phyloP scores from a whole-genome alignment of 164 flowering plant genomes.

The Sedum album region DNA sequence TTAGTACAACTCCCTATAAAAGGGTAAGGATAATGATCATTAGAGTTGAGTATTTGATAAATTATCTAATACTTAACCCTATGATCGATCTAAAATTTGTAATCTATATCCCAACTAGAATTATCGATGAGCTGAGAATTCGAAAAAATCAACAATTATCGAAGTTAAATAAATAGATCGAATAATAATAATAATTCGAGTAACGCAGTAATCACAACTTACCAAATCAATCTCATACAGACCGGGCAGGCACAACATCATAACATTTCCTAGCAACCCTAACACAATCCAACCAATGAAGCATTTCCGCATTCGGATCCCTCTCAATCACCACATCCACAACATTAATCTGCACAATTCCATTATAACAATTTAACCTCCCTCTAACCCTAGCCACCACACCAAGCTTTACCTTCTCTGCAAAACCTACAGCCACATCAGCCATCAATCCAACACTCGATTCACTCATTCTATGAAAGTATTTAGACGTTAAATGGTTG shows the following conservation, averaged over 20 bases:
- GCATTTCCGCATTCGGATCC: slow-evolving; percentile 67
- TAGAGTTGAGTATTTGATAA: too few relatives aligned
- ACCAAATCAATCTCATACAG: background rate
- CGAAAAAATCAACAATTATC: too few relatives aligned
- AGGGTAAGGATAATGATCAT: too few relatives aligned
- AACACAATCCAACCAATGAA: slow-evolving; percentile 78
- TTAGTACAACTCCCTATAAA: too few relatives aligned
- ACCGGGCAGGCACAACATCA: too few relatives aligned
- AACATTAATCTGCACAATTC: slow-evolving; percentile 55
- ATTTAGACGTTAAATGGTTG: slow-evolving; percentile 51
- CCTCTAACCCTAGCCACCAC: slow-evolving; percentile 66
- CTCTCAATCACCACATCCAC: slow-evolving; percentile 52
- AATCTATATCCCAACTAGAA: too few relatives aligned
- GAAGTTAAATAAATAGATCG: too few relatives aligned
- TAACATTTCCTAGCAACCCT: slow-evolving; percentile 39
- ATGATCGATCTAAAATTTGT: too few relatives aligned
- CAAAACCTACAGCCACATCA: slow-evolving; percentile 26
- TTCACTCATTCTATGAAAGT: slow-evolving; percentile 39
- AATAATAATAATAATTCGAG: too few relatives aligned
- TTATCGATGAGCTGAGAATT: too few relatives aligned
- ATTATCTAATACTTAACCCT: too few relatives aligned
- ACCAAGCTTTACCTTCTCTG: slow-evolving; percentile 37
- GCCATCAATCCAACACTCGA: slow-evolving; percentile 42
- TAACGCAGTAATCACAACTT: background rate
- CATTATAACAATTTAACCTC: slow-evolving; percentile 39